Percentiles rank a stretch among this genome's conserved stretches.
Evolutionary conservation across 176 grass and related monocot genomes (phyloP).

Genomic region (Tillandsia fasciculata): DNA sequence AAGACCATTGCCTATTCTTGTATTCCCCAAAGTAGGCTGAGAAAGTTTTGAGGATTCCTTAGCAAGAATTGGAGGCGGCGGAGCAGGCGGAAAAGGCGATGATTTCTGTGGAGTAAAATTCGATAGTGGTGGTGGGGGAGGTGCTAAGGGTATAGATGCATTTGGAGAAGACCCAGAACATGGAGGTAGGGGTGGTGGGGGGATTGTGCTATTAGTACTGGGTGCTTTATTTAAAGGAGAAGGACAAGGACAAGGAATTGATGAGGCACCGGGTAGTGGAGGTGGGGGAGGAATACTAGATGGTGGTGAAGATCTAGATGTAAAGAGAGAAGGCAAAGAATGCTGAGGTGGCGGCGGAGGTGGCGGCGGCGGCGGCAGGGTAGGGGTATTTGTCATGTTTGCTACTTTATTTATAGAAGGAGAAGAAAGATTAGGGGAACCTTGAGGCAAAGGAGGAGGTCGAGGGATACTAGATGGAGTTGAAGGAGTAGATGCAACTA

Average conservation of each 20-base stretch:
- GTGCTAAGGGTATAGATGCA: conserved; percentile 3
- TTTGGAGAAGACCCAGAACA: conserved; percentile 13
- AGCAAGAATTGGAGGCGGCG: conserved; percentile 29
- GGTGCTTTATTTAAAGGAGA: conserved; percentile 9
- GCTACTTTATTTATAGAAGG: background rate
- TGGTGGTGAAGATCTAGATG: conserved; percentile 11
- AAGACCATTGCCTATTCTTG: conserved; percentile 26
- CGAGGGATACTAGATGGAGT: conserved; percentile 2
- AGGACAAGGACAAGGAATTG: conserved; percentile 17
- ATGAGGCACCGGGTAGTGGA: conserved; percentile 8
- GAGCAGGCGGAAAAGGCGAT: conserved; percentile 15
- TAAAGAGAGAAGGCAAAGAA: conserved; percentile 8
- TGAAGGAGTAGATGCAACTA: conserved; percentile 11
- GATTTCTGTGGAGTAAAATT: conserved; percentile 23
- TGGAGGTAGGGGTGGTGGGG: conserved; percentile 2
- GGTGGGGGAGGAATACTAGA: conserved; percentile 17
- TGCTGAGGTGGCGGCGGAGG: conserved; percentile 17
- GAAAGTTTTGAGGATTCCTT: conserved; percentile 13
- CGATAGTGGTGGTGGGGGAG: conserved; percentile 34
- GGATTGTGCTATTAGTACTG: conserved; percentile 1
- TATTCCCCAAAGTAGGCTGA: conserved; percentile 22
- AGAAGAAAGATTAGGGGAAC: no score
- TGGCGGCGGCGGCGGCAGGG: conserved; percentile 13
- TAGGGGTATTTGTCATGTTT: background rate
- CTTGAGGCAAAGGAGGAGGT: background rate